Base-by-base conservation (phyloP, 371 early-diverging fungal species). In the Fennellomyces sp. region DNA sequence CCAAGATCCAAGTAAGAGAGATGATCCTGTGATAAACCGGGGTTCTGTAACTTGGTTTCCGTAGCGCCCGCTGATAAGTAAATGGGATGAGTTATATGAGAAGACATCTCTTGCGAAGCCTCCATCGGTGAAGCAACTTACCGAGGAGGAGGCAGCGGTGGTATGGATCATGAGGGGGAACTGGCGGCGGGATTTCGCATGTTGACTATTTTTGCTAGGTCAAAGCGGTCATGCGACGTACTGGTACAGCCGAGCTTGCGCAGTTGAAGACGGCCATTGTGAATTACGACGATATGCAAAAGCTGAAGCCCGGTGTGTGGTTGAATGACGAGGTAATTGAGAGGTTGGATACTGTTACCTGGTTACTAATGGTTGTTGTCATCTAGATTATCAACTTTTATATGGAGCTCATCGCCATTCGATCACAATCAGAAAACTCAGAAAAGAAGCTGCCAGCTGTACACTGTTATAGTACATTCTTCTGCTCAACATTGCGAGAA, bases 391-490 rank as follows among this genome's bases (percentile, higher is more conserved):
- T 97, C 72, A 96, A 97, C 72, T 94, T 92, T 69, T 96, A 95
- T 68, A 88, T 91, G 66, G 80, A 86, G 41, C 66, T 97, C 26
- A 75, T 94, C 19, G 81, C 88, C 64, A 76, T 84, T 2, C 86
- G 97, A 10, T 72, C 89, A 12, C 86, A 96, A 12, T 72, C 89
- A 12, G 70, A 76, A 26, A 27, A 27, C 21, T 51, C 66, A 4
- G 55, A 68, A 2, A 66, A 41, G 23, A 48, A 52, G 13, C 66
- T 70, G 61, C 94, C 87, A 3, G 74, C 68, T 33, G 77, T 94
- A 13, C 93, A 94, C 64, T 84, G 88, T 33, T 97, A 94, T 68
- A 95, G 87, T 69, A 92, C 95, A 0, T 95, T 94, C 69, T 97
- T 97, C 70, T 95, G 86, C 71, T 76, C 88, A 27, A 88, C 81